Evolutionary conservation across 2,329 filamentous ascomycete species (phyloP), one percentile per base, ranked within the genome.

Genomic region (Cladophialophora psammophila): DNA sequence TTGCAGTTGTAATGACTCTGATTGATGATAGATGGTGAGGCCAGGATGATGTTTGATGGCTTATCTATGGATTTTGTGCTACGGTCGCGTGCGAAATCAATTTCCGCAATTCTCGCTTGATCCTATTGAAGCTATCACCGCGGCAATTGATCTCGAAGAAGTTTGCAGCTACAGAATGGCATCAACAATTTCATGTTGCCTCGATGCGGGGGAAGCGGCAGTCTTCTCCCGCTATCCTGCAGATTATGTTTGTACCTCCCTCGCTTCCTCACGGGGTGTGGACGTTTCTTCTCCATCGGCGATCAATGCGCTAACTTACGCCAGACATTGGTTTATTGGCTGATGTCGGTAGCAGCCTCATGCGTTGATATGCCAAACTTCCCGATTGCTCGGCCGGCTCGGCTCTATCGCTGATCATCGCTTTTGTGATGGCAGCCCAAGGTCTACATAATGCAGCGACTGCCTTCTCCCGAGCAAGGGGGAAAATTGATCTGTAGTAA

Each of bases 111-210:
- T 66, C 35, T 69, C 67, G 18, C 52, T 67, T 13, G 55, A 50
- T 85, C 52, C 89, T 48, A 88, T 91, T 91, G 88, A 91, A 72
- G 87, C 91, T 3, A 78, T 89, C 18, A 86, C 84, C 5, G 89
- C 89, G 2, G 91, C 88, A 0, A 82, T 91, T 6, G 88, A 91
- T 72, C 80, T 91, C 1, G 91, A 94, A 73, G 88, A 92, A 69
- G 90, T 94, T 5, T 67, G 71, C 82, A 85, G 8, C 86, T 85
- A 12, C 82, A 88, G 62, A 36, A 85, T 26, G 26, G 26, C 26
- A 26, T 2, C 26, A 3, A 3, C 26, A 26, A 26, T 26, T 26
- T 26, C 26, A 26, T 26, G 3, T 26, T 26, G 26, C 26, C 26
- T 26, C 26, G 26, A 26, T 26, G 3, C 26, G 26, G 26, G 26